Evolutionary conservation across 352 stramenopile species (phyloP), one percentile per base, ranked within the genome.

Genomic region (Blastocystis sp.): DNA sequence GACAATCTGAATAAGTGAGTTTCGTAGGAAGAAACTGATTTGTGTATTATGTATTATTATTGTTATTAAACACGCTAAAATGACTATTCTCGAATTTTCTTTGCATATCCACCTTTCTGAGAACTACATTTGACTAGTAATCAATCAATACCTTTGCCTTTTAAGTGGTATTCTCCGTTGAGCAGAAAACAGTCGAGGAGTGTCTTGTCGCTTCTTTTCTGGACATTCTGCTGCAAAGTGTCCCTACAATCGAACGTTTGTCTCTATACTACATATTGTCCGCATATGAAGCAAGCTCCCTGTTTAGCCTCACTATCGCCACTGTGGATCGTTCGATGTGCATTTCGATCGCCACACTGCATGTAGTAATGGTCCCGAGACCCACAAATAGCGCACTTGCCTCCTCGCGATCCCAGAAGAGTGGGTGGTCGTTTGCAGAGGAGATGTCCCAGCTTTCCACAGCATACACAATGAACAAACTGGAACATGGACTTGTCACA

Each of bases 401-500:
- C 70, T 2, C 50, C 53, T 5, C n/a, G 41, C 0, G 41, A 62
- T 5, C 45, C 45, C 41, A 43, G 45, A 26, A 80, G 70, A 23
- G 70, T 15, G 18, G 70, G 70, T 26, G 62, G 45, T 53, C 26
- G 34, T 41, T 80, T 80, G 45, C 70, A 80, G 18, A 80, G n/a
- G 11, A 80, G 23, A 23, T 80, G 70, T 11, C 70, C 70, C 55
- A 37, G 43, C 70, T 80, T 50, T 20, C 70, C 70, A 41, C 70
- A 80, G 39, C 34, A 29, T 18, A 80, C 18, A 43, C 70, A 80
- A 26, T 80, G 70, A 13, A 80, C 45, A 41, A 45, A 23, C 26
- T 80, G 70, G 39, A 80, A 80, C 13, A 80, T 20, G 45, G 45
- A 26, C 70, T 80, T 80, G 20, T 80, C 70, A n/a, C n/a, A 62